Evolutionary conservation across 164 flowering plant species (phyloP).

Genomic region (Brasenia schreberi): DNA sequence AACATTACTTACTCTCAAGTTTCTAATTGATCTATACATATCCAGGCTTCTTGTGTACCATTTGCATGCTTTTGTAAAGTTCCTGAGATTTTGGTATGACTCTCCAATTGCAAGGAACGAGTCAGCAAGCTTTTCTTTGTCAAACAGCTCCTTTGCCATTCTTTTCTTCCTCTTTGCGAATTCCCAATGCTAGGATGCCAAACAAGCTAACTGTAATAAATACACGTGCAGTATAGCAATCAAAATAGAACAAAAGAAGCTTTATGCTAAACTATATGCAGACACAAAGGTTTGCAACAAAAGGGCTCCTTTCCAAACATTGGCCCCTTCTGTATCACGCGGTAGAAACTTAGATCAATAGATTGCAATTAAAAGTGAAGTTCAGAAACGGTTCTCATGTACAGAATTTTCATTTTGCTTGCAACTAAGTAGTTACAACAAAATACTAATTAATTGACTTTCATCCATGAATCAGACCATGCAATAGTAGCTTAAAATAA

Average conservation of each 20-base stretch:
- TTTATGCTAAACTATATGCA: no score
- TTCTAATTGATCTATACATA: conserved; percentile 45
- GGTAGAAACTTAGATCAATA: no score
- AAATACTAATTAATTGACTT: no score
- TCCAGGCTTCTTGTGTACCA: conserved; percentile 78
- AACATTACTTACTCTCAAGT: conserved; percentile 40
- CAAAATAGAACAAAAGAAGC: neutral
- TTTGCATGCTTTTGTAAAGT: conserved; percentile 62
- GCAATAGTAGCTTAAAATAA: no score
- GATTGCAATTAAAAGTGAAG: no score
- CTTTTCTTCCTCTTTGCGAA: conserved; percentile 70
- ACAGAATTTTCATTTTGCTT: no score
- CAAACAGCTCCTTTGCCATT: conserved; percentile 64
- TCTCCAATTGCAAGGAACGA: conserved; percentile 74
- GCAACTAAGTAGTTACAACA: no score
- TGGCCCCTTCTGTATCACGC: no score
- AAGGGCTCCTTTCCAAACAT: no score
- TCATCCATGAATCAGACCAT: no score
- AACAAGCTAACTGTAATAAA: neutral
- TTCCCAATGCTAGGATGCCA: conserved; percentile 44
- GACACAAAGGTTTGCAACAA: no score
- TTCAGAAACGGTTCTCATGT: no score
- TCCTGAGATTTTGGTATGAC: conserved; percentile 77
- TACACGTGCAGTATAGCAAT: neutral
- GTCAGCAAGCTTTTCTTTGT: conserved; percentile 86